Base-by-base conservation (phyloP, 1,284 basidiomycete species). In the Rhizoctonia solani region DNA sequence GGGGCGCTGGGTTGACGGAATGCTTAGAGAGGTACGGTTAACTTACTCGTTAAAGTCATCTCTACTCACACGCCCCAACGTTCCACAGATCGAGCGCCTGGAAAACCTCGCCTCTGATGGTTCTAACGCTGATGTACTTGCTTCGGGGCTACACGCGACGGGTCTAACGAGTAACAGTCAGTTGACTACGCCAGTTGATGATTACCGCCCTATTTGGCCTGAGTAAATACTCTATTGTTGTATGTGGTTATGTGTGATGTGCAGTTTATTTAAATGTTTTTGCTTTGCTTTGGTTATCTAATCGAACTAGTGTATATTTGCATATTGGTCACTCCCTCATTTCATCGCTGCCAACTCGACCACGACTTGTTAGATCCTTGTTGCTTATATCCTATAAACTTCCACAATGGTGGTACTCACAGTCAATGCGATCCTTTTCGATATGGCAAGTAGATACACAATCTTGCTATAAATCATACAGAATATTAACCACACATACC, bases 401-500 rank as follows among this genome's bases (percentile, higher is more conserved):
- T 21, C 8, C 21, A 50, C 44, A 23, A 59, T 61, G 58, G 58
- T 61, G 25, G 58, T 50, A n/a, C 11, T 63, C 23, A 50, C 42
- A 19, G 67, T 68, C 21, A 58, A 68, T 54, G 67, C 55, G 1
- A 61, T 68, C 25, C 29, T 68, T 9, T 68, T 68, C 37, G 67
- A 68, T 30, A 68, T 68, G 67, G 67, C 63, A 47, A 42, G 53
- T 44, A 16, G 14, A n/a, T 21, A 9, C 27, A 29, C 13, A 29
- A 30, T 25, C 44, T 21, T 14, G 9, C 14, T 50, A 39, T 39
- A 8, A 16, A 16, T 16, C 37, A 39, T 8, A 39, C 8, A 8
- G 8, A 39, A 39, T 39, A 39, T 39, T 39, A 16, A 8, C 37
- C 8, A 39, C 16, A 16, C 16, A 39, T 39, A 8, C 37, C 9